Evolutionary conservation across 768 basidiomycete species (phyloP), one percentile per base, ranked within the genome.

Genomic region (Gelatoporia subvermispora): DNA sequence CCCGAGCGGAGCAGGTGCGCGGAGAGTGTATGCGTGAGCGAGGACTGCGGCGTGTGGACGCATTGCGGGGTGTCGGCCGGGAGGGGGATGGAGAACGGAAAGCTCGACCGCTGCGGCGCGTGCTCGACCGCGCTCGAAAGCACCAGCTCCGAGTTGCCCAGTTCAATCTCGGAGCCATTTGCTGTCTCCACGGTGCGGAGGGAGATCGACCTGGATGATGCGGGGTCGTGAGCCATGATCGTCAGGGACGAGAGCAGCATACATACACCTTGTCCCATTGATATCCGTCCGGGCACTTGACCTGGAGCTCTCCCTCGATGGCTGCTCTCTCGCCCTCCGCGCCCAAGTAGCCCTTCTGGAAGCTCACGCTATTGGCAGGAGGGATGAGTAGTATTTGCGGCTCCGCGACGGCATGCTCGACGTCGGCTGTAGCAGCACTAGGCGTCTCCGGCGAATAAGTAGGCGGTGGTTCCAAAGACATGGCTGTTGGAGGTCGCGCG

Each of bases 341-440:
- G 43, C 92, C 92, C 8, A 93, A 72, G 62, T 78, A 89, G 10
- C 92, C 92, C 59, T 83, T 86, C 68, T 93, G 92, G 59, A 93
- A 94, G 63, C 82, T 78, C 48, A 87, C 71, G 18, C 81, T 74
- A 62, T 86, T 78, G 42, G 77, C 71, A 13, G 81, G 74, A 0
- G 92, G 91, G 11, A 83, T 71, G 51, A 94, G 84, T 52, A 91
- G 72, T 41, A 93, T 74, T 67, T 92, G 85, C 16, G 82, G 79
- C 40, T 64, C 61, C 7, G 38, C 39, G 41, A 21, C 18, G 79
- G 77, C 39, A 51, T 53, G n/a, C 35, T 17, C 21, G 23, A 24
- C 25, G 25, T 42, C 23, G 15, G 16, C 34, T 13, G 21, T 36
- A 31, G 35, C 39, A 22, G 16, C 40, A 17, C 23, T 24, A 41